Percentiles rank a stretch among this genome's conserved stretches.
phyloP scores from a whole-genome alignment of 805 yeast species.

The Pichia pseudocactophila region DNA sequence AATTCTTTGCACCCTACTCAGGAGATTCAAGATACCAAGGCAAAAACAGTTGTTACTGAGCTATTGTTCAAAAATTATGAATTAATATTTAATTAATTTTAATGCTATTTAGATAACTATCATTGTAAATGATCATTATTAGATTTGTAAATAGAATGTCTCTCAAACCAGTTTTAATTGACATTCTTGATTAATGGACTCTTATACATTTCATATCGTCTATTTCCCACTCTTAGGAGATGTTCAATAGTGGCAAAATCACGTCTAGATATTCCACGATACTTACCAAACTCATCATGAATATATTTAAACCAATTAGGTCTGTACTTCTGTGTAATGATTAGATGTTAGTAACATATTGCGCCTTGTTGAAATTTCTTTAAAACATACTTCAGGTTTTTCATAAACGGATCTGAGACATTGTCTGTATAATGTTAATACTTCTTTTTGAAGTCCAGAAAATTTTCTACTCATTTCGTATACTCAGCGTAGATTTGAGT shows the following conservation, averaged over 20 bases:
- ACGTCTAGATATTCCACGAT: conserved; percentile 52
- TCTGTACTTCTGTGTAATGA: conserved; percentile 21
- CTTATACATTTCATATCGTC: conserved; percentile 63
- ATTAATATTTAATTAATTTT: conserved; percentile 21
- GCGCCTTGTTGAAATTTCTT: no score
- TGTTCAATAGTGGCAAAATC: conserved; percentile 85
- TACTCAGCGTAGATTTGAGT: background rate
- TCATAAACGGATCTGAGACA: conserved; percentile 36
- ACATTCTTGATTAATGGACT: conserved; percentile 67
- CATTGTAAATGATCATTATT: background rate
- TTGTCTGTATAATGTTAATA: conserved; percentile 38
- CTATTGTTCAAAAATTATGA: conserved; percentile 47
- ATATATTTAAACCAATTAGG: conserved; percentile 27
- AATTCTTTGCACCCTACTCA: conserved; percentile 51
- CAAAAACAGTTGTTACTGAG: conserved; percentile 71
- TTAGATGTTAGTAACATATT: conserved; percentile 1
- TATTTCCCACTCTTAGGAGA: conserved; percentile 65
- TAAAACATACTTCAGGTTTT: conserved; percentile 34
- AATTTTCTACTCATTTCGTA: conserved; percentile 16
- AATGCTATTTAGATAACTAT: background rate
- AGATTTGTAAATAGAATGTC: background rate
- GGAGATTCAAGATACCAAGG: conserved; percentile 79
- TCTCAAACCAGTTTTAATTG: conserved; percentile 19
- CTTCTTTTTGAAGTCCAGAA: conserved; percentile 47
- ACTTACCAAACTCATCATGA: conserved; percentile 51